These are phyloP conservation scores for Cucumis cinereus DNA, from an alignment of 306 rosid genomes.

Conservation along the genomic window DNA sequence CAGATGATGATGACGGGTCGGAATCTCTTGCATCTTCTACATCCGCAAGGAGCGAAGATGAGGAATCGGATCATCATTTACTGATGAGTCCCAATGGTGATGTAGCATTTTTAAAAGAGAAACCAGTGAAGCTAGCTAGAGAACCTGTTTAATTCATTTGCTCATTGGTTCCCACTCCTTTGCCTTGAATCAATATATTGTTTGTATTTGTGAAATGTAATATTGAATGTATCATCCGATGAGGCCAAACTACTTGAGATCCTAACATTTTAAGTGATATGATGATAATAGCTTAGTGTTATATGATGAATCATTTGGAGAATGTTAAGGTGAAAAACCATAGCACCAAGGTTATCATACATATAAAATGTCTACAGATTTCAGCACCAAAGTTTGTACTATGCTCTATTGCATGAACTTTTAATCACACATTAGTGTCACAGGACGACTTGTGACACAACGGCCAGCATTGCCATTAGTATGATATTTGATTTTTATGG, in stretches of 20 bases:
- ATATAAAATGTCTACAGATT: neutral
- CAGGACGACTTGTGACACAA: neutral
- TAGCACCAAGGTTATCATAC: neutral
- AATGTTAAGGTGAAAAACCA: neutral
- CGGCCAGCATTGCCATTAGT: neutral
- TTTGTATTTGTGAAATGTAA: constrained; percentile 14
- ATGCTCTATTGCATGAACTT: neutral
- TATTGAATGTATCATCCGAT: neutral
- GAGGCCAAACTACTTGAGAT: constrained; percentile 4
- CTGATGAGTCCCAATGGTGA: constrained; percentile 41
- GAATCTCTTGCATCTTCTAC: constrained; percentile 43
- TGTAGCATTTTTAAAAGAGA: constrained; percentile 58
- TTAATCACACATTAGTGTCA: neutral
- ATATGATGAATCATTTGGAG: neutral
- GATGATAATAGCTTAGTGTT: constrained; percentile 1
- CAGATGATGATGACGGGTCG: constrained; percentile 61
- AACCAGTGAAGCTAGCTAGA: constrained; percentile 52
- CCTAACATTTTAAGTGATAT: neutral
- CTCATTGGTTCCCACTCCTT: constrained; percentile 3
- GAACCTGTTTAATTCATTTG: constrained; percentile 35
- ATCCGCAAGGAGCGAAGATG: constrained; percentile 46
- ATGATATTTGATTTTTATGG: too few relatives aligned
- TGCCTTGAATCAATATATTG: constrained; percentile 9
- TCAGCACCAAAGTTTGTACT: neutral
- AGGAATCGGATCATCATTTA: constrained; percentile 53